Conservation (phyloP, 2,329 filamentous ascomycete genomes). For the Monosporascus sp. region DNA sequence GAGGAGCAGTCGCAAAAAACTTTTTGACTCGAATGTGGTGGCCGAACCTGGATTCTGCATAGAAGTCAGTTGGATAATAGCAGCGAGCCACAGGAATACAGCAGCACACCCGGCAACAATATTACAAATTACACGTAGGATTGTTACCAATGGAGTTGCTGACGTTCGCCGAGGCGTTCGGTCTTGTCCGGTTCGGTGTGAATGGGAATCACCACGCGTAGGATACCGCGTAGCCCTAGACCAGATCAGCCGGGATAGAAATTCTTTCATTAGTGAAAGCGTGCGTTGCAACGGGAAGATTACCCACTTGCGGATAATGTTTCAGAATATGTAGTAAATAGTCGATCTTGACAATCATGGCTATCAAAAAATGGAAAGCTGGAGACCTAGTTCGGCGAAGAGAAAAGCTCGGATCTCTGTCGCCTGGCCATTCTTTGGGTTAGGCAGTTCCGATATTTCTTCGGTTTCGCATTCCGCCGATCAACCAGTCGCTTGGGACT, state of each 20-base stretch:
- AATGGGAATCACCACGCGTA: background rate
- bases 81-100: no score
- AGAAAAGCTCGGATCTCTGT: background rate
- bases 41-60: no score
- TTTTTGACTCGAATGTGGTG: no score
- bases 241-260: background rate
- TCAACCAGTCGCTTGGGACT: background rate
- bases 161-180: background rate
- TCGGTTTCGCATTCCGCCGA: background rate
- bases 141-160: background rate
- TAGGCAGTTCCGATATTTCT: background rate
- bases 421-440: background rate
- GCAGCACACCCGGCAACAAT: background rate
- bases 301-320: background rate
- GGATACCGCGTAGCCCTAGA: background rate
- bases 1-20: no score
- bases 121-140: background rate
- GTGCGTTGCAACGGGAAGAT: background rate
- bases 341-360: background rate
- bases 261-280: background rate
- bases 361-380: background rate
- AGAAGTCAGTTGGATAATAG: no score
- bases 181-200: background rate
- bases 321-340: background rate
- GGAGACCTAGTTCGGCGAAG: background rate